Percentiles rank a stretch among this genome's conserved stretches.
phyloP scores from a whole-genome alignment of 2,329 filamentous ascomycete genomes.

The Fusarium nodosum region DNA sequence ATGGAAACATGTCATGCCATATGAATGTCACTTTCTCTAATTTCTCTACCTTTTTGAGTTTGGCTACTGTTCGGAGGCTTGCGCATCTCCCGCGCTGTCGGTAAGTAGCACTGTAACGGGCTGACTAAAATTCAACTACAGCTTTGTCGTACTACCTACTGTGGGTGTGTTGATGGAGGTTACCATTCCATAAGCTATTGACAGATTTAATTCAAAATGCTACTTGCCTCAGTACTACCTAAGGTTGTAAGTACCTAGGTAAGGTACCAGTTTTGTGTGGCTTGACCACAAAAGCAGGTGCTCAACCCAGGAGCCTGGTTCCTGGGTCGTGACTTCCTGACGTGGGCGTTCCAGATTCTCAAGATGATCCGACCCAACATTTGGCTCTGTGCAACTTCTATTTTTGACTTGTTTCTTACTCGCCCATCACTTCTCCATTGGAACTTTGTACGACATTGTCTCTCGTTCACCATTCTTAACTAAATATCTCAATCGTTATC shows the following conservation, averaged over 20 bases:
- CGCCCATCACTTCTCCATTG: background rate
- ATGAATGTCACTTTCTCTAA: slow-evolving; percentile 11
- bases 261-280: slow-evolving; percentile 4
- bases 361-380: background rate
- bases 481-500: slow-evolving; percentile 4
- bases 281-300: slow-evolving; percentile 7
- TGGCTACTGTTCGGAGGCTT: slow-evolving; percentile 31
- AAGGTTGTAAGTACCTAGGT: too few relatives aligned
- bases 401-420: background rate
- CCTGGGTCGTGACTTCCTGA: slow-evolving; percentile 4
- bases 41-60: slow-evolving; percentile 29
- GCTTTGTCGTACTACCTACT: background rate
- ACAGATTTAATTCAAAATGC: background rate
- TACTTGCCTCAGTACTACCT: too few relatives aligned
- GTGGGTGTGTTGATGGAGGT: background rate
- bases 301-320: slow-evolving; percentile 30
- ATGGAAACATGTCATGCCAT: background rate
- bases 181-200: background rate
- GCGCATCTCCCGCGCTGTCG: slow-evolving; percentile 42
- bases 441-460: background rate
- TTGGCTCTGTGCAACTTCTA: background rate
- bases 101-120: slow-evolving; percentile 8
- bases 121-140: slow-evolving; percentile 22
- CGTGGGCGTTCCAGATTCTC: background rate
- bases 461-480: slow-evolving; percentile 15